Evolutionary conservation across 257 asterid genomes (phyloP).

Genomic region (Ajuga chamaepitys): DNA sequence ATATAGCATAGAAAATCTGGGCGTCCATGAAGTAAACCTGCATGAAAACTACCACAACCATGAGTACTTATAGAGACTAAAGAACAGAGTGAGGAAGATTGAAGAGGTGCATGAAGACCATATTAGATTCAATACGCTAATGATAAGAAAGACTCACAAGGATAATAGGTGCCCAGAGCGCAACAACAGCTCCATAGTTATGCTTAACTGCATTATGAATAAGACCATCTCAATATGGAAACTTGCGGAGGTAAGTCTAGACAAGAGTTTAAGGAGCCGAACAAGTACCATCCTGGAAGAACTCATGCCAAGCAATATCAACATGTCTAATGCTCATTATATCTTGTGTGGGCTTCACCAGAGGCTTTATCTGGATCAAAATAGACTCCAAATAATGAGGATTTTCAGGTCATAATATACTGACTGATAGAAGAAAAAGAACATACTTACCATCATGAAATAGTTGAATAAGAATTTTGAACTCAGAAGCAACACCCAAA

Average conservation of each 20-base stretch:
- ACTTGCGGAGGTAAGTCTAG: constrained; percentile 8
- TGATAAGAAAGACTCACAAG: constrained; percentile 36
- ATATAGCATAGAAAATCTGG: constrained; percentile 74
- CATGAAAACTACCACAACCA: constrained; percentile 13
- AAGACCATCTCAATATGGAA: constrained; percentile 19
- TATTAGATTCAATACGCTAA: constrained; percentile 5
- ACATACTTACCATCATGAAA: constrained; percentile 48
- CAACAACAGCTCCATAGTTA: constrained; percentile 55
- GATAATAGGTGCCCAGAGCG: constrained; percentile 69
- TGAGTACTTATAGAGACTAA: not conserved
- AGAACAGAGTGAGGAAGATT: not conserved
- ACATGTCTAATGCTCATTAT: constrained; percentile 52
- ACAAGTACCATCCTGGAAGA: constrained; percentile 56
- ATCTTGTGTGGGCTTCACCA: constrained; percentile 62
- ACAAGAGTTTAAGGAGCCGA: not conserved
- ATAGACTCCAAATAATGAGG: constrained; percentile 15
- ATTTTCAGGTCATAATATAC: constrained; percentile 4
- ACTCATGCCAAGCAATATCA: constrained; percentile 71
- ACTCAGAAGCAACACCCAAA: constrained; percentile 67
- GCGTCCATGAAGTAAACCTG: constrained; percentile 88
- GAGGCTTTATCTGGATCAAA: constrained; percentile 61
- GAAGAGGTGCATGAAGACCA: not conserved
- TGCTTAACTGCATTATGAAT: constrained; percentile 39
- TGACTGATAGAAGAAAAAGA: constrained; percentile 7
- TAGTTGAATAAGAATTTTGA: constrained; percentile 60